These are phyloP conservation scores for Aspergillus luchuensis DNA, from an alignment of 2,329 filamentous ascomycete genomes.

Conservation along the genomic window DNA sequence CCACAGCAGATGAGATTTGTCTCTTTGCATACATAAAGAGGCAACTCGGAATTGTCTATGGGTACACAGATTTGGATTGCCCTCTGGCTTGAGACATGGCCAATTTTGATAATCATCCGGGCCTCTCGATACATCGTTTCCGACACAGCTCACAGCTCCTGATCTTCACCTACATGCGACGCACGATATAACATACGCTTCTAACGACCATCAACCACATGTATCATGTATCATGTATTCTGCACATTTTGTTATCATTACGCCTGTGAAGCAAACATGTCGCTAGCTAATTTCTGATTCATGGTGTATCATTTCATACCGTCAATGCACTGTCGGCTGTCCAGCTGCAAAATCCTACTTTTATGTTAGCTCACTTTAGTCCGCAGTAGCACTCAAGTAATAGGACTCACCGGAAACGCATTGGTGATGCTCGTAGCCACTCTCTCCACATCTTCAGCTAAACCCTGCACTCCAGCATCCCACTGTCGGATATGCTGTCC, in stretches of 20 bases:
- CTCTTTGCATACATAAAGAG: neutral
- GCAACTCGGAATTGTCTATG: neutral
- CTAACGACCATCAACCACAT: neutral
- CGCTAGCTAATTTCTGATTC: neutral
- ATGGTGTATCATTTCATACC: neutral
- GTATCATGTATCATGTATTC: neutral
- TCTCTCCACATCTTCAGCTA: constrained; percentile 88
- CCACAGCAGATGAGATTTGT: neutral
- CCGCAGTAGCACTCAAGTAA: neutral
- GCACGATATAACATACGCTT: neutral
- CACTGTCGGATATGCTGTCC: constrained; percentile 77
- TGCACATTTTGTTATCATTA: neutral
- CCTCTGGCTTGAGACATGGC: neutral
- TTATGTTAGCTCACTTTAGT: neutral
- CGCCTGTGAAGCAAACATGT: neutral
- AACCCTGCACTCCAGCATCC: constrained; percentile 82
- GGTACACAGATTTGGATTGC: neutral
- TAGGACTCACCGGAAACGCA: constrained; percentile 68
- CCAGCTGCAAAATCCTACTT: constrained; percentile 36
- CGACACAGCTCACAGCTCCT: neutral
- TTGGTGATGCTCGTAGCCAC: constrained; percentile 79
- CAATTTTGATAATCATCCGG: neutral
- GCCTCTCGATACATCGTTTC: neutral
- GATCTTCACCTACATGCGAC: neutral
- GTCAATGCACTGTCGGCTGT: constrained; percentile 38